Percentiles rank a stretch among this genome's conserved stretches.
These are phyloP conservation scores for Metschnikowia baotianmanensis DNA, from an alignment of 805 yeast genomes.

Conservation along the genomic window DNA sequence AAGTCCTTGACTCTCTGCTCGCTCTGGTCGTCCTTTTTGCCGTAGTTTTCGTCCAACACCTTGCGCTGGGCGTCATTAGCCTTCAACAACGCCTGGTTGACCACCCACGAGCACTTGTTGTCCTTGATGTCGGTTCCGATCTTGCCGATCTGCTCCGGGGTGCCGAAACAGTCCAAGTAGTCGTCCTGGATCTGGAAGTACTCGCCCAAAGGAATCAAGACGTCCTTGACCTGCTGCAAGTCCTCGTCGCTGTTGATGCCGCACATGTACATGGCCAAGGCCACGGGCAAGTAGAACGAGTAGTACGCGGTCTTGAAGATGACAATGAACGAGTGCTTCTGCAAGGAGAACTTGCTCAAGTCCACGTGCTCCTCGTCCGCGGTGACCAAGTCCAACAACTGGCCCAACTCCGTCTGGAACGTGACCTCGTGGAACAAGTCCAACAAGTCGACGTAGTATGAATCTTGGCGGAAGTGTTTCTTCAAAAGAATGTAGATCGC, in stretches of 20 bases:
- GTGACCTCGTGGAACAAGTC: constrained; percentile 97
- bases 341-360: constrained; percentile 78
- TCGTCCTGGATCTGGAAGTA: constrained; percentile 99
- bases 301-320: constrained; percentile 96
- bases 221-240: constrained; percentile 81
- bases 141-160: constrained; percentile 96
- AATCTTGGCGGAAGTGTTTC: constrained; percentile 78
- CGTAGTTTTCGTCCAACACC: constrained; percentile 84
- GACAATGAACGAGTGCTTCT: constrained; percentile 92
- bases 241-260: constrained; percentile 71
- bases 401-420: constrained; percentile 97
- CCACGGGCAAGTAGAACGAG: constrained; percentile 96
- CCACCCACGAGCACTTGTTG: constrained; percentile 97
- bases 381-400: constrained; percentile 88
- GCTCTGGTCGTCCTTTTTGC: constrained; percentile 66
- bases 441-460: constrained; percentile 82
- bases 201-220: constrained; percentile 93
- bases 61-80: constrained; percentile 80
- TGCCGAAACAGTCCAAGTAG: constrained; percentile 93
- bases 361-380: constrained; percentile 97
- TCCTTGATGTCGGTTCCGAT: constrained; percentile 98
- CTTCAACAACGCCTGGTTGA: constrained; percentile 84
- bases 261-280: constrained; percentile 90
- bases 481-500: constrained; percentile 87
- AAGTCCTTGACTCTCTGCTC: constrained; percentile 73